phyloP scores from a whole-genome alignment of 257 asterid species.

The Thymus mandschuricus region DNA sequence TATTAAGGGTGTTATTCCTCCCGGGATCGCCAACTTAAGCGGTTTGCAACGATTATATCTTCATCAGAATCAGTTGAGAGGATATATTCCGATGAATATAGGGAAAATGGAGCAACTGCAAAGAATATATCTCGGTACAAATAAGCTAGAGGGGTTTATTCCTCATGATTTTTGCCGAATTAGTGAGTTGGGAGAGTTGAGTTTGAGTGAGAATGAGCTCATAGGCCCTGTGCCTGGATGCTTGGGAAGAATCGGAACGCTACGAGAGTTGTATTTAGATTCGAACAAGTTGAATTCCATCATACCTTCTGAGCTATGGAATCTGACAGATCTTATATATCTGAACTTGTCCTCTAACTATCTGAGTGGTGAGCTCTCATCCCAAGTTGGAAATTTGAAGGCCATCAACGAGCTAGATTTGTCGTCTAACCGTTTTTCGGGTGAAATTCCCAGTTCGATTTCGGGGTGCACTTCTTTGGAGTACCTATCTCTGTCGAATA shows the following conservation, averaged over 20 bases:
- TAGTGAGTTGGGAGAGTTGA: neutral
- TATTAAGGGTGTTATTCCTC: neutral
- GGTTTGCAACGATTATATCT: neutral
- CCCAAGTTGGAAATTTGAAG: neutral
- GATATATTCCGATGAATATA: neutral
- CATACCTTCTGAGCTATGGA: neutral
- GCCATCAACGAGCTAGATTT: neutral
- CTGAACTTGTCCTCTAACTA: slow-evolving; percentile 6
- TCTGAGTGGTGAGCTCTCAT: neutral
- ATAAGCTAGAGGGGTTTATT: neutral
- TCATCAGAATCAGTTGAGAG: neutral
- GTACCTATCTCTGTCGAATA: neutral
- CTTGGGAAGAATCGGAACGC: neutral
- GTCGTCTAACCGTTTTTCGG: neutral
- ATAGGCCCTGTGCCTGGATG: slow-evolving; percentile 4
- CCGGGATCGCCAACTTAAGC: neutral
- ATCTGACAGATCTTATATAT: neutral
- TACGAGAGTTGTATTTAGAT: neutral
- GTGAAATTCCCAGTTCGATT: neutral
- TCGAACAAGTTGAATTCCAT: slow-evolving; percentile 1
- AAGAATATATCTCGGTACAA: neutral
- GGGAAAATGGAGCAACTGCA: neutral
- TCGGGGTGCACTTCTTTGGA: neutral
- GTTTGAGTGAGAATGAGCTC: neutral
- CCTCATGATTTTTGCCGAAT: neutral